phyloP scores from a whole-genome alignment of 1,284 basidiomycete genomes.

The Ustilago xerochloae region DNA sequence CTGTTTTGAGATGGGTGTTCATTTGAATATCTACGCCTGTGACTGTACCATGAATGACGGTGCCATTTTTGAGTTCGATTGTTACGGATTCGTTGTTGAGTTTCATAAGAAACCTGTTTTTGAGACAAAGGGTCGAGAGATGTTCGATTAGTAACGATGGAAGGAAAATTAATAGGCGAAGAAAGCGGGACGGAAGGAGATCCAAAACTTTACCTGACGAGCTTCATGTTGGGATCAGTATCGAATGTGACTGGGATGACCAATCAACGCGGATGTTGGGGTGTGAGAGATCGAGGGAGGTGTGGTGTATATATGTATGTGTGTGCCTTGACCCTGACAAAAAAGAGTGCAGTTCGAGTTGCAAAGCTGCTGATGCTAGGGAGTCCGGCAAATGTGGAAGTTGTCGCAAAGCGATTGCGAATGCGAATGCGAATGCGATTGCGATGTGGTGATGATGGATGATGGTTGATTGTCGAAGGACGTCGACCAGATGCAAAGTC shows the following conservation, averaged over 20 bases:
- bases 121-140: too few species aligned
- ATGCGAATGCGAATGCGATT: background rate
- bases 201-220: slow-evolving; percentile 56
- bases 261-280: background rate
- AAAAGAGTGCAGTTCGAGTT: background rate
- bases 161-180: background rate
- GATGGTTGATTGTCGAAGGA: slow-evolving; percentile 2
- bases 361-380: slow-evolving; percentile 13
- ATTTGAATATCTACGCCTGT: slow-evolving; percentile 77
- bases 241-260: background rate
- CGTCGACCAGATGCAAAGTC: background rate
- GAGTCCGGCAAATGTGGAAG: slow-evolving; percentile 31
- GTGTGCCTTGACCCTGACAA: slow-evolving; percentile 51
- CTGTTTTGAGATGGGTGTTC: slow-evolving; percentile 96
- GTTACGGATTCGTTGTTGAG: slow-evolving; percentile 99
- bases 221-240: slow-evolving; percentile 60
- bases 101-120: slow-evolving; percentile 94
- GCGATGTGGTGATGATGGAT: background rate
- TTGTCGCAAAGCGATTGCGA: background rate
- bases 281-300: background rate
- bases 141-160: too few species aligned
- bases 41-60: slow-evolving; percentile 94
- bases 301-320: too few species aligned
- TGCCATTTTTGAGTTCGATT: slow-evolving; percentile 97
- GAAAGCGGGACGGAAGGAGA: background rate